Percentiles rank a stretch among this genome's conserved stretches.
Evolutionary conservation across 768 basidiomycete species (phyloP).

Genomic region (Gautieria morchelliformis): DNA sequence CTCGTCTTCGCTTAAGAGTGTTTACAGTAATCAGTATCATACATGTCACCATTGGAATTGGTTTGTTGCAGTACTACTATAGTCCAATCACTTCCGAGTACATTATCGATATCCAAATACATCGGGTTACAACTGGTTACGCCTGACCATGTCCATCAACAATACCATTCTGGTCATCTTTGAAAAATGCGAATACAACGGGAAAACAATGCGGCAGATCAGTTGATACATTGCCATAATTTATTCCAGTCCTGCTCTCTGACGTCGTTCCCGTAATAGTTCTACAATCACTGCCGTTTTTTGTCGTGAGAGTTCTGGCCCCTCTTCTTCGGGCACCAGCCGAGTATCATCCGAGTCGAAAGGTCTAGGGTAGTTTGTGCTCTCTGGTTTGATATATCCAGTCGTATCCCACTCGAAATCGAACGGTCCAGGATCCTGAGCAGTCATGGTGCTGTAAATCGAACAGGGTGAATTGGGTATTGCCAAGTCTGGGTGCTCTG

Average conservation of each 20-base stretch:
- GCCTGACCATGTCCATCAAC: too few species aligned
- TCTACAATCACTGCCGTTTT: neutral
- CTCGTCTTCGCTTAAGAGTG: too few species aligned
- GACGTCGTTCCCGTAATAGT: neutral
- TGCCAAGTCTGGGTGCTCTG: neutral
- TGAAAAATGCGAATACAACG: neutral
- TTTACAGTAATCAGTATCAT: too few species aligned
- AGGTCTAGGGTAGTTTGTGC: too few species aligned
- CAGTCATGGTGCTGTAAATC: neutral
- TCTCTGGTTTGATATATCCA: neutral
- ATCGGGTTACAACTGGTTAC: too few species aligned
- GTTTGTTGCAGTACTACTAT: too few species aligned
- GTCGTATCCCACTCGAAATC: neutral
- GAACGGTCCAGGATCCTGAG: neutral
- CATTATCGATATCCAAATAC: too few species aligned
- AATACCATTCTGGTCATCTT: too few species aligned
- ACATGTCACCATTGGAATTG: too few species aligned
- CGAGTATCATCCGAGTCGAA: neutral
- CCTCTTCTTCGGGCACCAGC: neutral
- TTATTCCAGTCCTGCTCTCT: neutral
- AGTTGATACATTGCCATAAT: neutral
- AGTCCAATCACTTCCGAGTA: too few species aligned
- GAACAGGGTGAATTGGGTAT: neutral
- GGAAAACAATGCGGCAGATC: neutral
- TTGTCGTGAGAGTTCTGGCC: neutral